These are phyloP conservation scores for Dryas alaskensis DNA, from an alignment of 306 rosid genomes.

Conservation along the genomic window DNA sequence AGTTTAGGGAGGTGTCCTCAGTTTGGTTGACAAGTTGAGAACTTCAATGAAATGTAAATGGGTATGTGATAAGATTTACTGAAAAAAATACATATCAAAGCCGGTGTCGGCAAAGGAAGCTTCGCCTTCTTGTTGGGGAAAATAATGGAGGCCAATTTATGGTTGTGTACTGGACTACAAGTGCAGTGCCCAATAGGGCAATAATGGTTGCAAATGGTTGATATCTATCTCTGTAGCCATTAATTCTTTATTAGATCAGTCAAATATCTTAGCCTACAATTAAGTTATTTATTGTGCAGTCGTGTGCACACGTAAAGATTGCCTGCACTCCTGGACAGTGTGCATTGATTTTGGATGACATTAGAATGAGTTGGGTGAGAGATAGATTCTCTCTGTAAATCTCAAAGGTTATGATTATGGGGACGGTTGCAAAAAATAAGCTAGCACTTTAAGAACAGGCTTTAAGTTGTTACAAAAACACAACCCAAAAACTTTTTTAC, in stretches of 20 bases:
- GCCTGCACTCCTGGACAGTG: neutral
- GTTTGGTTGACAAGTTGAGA: constrained; percentile 3
- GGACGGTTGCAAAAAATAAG: too few species aligned
- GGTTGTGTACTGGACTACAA: neutral
- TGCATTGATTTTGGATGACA: neutral
- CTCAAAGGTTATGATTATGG: too few species aligned
- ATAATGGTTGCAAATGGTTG: neutral
- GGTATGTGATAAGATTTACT: constrained; percentile 1
- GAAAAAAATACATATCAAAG: neutral
- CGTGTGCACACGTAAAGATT: constrained; percentile 5
- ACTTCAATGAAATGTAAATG: neutral
- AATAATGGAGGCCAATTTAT: constrained; percentile 15
- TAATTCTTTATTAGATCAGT: too few species aligned
- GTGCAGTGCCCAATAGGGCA: neutral
- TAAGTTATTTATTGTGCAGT: constrained; percentile 7
- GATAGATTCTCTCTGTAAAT: neutral
- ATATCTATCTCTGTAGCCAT: too few species aligned
- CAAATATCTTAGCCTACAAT: neutral
- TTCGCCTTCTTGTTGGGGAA: constrained; percentile 7
- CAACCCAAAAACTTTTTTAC: too few species aligned
- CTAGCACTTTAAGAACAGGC: too few species aligned
- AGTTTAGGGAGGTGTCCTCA: constrained; percentile 7
- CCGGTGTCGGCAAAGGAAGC: constrained; percentile 23
- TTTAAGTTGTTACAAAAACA: too few species aligned
- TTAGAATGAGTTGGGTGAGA: constrained; percentile 4